These are phyloP conservation scores for Lasiodiplodia hormozganensis DNA, from an alignment of 2,329 filamentous ascomycete genomes.

Conservation along the genomic window DNA sequence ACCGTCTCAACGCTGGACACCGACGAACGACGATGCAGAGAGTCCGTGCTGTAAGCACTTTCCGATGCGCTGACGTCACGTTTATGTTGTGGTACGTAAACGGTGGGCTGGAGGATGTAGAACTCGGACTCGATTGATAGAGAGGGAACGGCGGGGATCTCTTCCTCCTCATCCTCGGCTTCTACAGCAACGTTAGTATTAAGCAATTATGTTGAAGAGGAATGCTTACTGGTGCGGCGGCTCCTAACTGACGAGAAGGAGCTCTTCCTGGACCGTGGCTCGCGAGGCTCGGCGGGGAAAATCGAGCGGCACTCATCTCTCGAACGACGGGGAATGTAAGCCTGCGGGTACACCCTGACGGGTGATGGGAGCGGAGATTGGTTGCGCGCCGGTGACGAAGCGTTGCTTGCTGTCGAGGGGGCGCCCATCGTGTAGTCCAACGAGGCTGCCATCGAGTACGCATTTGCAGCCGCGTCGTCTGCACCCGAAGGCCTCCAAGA, in stretches of 20 bases:
- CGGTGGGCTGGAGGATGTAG: constrained; percentile 15
- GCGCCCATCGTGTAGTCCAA: constrained; percentile 23
- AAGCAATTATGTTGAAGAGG: no score
- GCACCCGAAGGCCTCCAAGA: constrained; percentile 10
- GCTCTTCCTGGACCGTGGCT: not conserved
- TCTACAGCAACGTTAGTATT: not conserved
- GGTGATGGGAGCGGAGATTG: constrained; percentile 12
- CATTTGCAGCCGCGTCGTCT: constrained; percentile 1
- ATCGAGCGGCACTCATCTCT: constrained; percentile 12
- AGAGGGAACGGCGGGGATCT: not conserved
- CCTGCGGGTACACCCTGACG: not conserved
- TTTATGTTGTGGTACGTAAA: constrained; percentile 12
- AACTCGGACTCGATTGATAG: not conserved
- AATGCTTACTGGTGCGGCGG: constrained; percentile 9
- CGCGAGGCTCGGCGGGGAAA: constrained; percentile 7
- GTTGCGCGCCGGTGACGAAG: not conserved
- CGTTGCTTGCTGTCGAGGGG: not conserved
- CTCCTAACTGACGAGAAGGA: constrained; percentile 13
- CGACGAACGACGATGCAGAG: constrained; percentile 6
- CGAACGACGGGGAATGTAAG: constrained; percentile 19
- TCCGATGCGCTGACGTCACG: constrained; percentile 4
- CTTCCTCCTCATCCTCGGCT: constrained; percentile 14
- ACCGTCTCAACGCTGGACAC: constrained; percentile 10
- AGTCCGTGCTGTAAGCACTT: constrained; percentile 21
- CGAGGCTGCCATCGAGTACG: constrained; percentile 15